Percentiles rank a stretch among this genome's conserved stretches.
Evolutionary conservation across 441 rosid species (phyloP).

Genomic region (Gossypium schwendimanii): DNA sequence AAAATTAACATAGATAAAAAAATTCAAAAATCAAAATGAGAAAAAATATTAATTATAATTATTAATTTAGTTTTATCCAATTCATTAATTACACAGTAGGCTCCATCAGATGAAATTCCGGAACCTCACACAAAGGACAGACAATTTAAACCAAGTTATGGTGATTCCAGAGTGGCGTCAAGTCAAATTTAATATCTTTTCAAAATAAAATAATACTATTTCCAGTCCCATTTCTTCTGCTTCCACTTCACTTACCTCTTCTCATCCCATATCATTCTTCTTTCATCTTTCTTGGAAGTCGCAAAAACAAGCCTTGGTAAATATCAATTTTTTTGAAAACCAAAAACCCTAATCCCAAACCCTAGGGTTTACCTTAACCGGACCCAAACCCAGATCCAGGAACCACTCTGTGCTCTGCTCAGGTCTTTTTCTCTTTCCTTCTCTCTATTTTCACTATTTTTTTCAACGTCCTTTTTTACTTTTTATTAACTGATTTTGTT

Average conservation of each 20-base stretch:
- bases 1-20: no score
- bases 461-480: background rate
- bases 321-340: constrained; percentile 8
- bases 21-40: no score
- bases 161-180: no score
- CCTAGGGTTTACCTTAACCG: constrained; percentile 39
- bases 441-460: background rate
- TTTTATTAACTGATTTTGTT: constrained; percentile 5
- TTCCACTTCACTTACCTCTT: background rate
- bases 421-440: constrained; percentile 12
- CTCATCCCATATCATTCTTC: background rate
- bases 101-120: no score
- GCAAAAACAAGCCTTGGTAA: background rate
- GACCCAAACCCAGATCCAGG: constrained; percentile 40
- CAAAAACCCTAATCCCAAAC: constrained; percentile 32
- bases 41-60: no score
- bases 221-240: background rate
- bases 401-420: constrained; percentile 30
- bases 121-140: no score
- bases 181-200: no score
- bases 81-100: no score
- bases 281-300: constrained; percentile 7
- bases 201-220: background rate
- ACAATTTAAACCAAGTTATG: no score
- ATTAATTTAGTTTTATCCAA: no score